Conservation (phyloP, 345 rosid genomes). For the Rubroshorea leprosula region DNA sequence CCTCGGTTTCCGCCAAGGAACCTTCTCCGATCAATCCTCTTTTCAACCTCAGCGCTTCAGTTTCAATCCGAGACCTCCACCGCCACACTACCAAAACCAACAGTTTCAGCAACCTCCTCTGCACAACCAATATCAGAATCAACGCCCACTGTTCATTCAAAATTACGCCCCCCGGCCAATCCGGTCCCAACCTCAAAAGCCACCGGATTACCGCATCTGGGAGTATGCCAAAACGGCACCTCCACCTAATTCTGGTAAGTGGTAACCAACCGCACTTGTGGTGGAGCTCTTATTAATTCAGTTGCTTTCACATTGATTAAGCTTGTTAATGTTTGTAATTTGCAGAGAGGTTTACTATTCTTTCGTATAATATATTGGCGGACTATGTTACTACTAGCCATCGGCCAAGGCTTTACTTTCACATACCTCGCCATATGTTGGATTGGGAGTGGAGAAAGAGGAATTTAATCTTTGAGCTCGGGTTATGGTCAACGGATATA, state of each 20-base stretch:
- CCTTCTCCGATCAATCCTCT: conserved; percentile 16
- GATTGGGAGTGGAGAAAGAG: conserved; percentile 84
- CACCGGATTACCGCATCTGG: conserved; percentile 70
- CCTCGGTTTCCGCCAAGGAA: conserved; percentile 29
- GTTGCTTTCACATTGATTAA: conserved; percentile 5
- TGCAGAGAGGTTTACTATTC: conserved; percentile 69
- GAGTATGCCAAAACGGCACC: conserved; percentile 49
- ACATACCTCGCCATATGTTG: conserved; percentile 67
- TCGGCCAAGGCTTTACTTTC: conserved; percentile 69
- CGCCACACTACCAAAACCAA: conserved; percentile 26
- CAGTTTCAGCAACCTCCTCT: conserved; percentile 33
- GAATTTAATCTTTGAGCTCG: conserved; percentile 70
- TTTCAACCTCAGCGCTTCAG: too few relatives aligned
- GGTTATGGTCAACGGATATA: conserved; percentile 88
- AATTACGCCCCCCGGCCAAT: conserved; percentile 37
- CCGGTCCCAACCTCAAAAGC: conserved; percentile 41
- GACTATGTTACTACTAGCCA: conserved; percentile 83
- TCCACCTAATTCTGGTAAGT: conserved; percentile 56
- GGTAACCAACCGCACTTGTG: neutral
- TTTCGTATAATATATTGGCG: conserved; percentile 88
- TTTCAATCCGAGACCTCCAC: conserved; percentile 17
- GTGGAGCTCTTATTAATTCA: neutral
- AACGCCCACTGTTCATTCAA: conserved; percentile 29
- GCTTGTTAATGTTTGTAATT: conserved; percentile 10
- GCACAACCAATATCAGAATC: conserved; percentile 24